Percentiles rank a stretch among this genome's conserved stretches.
These are phyloP conservation scores for Sphaerulina musiva DNA, from an alignment of 2,329 filamentous ascomycete genomes.

Conservation along the genomic window DNA sequence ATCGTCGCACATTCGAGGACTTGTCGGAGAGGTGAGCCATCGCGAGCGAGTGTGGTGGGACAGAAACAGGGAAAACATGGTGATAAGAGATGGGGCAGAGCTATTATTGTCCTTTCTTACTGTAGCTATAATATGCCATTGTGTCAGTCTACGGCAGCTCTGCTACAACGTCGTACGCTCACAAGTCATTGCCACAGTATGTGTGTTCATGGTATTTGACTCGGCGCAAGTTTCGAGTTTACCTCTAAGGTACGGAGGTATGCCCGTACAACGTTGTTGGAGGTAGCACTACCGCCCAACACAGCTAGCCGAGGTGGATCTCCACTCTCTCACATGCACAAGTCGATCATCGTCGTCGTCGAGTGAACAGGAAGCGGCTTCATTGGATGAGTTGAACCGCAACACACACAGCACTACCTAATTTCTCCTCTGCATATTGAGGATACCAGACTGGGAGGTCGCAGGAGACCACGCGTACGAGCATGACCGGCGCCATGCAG, in stretches of 20 bases:
- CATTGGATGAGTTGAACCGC: background rate
- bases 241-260: background rate
- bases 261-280: too few relatives aligned
- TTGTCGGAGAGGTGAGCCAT: conserved; percentile 10
- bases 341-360: background rate
- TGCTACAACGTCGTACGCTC: background rate
- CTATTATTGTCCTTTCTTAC: too few relatives aligned
- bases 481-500: conserved; percentile 23
- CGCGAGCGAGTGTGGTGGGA: background rate
- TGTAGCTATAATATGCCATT: background rate
- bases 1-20: conserved; percentile 7
- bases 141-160: background rate
- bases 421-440: background rate
- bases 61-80: background rate
- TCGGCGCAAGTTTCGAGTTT: background rate
- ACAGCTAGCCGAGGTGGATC: background rate
- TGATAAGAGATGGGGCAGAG: background rate
- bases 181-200: background rate
- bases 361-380: background rate
- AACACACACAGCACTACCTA: background rate
- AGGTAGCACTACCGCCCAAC: too few relatives aligned
- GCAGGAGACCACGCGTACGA: background rate
- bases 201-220: background rate
- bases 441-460: too few relatives aligned
- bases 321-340: background rate